phyloP scores from a whole-genome alignment of 352 stramenopile species.

The Albugo laibachii region DNA sequence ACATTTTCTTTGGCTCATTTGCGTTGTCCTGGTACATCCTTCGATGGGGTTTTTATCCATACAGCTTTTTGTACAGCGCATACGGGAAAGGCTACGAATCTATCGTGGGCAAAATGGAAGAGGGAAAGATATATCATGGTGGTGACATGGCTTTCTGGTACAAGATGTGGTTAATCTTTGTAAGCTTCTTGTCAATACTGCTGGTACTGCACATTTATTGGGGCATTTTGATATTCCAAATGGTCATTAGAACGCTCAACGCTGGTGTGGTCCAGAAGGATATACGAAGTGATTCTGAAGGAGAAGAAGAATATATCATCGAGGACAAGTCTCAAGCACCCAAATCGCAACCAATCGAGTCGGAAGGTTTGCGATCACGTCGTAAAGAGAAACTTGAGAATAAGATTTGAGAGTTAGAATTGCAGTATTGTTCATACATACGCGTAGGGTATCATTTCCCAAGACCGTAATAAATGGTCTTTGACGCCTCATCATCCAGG shows the following conservation, averaged over 20 bases:
- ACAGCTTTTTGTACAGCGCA: constrained; percentile 46
- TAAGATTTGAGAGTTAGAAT: too few species aligned
- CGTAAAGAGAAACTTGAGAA: too few species aligned
- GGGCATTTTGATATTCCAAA: constrained; percentile 54
- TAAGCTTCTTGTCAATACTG: constrained; percentile 12
- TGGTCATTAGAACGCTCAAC: constrained; percentile 38
- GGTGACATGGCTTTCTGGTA: background rate
- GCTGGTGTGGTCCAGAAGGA: constrained; percentile 63
- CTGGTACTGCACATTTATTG: constrained; percentile 59
- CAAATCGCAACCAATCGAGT: too few species aligned
- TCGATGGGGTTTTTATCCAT: constrained; percentile 46
- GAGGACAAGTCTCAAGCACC: too few species aligned
- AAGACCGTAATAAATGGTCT: too few species aligned
- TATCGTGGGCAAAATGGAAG: background rate
- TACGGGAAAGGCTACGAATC: constrained; percentile 11
- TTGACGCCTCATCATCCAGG: background rate
- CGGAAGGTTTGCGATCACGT: too few species aligned
- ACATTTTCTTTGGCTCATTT: constrained; percentile 49
- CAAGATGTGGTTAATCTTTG: background rate
- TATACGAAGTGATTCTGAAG: constrained; percentile 61
- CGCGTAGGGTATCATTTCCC: too few species aligned
- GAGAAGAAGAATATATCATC: constrained; percentile 17
- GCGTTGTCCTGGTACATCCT: constrained; percentile 52
- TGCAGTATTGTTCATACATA: too few species aligned
- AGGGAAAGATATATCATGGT: background rate